Evolutionary conservation across 2,329 filamentous ascomycete genomes (phyloP).

Genomic region (Hypoxylon sp.): DNA sequence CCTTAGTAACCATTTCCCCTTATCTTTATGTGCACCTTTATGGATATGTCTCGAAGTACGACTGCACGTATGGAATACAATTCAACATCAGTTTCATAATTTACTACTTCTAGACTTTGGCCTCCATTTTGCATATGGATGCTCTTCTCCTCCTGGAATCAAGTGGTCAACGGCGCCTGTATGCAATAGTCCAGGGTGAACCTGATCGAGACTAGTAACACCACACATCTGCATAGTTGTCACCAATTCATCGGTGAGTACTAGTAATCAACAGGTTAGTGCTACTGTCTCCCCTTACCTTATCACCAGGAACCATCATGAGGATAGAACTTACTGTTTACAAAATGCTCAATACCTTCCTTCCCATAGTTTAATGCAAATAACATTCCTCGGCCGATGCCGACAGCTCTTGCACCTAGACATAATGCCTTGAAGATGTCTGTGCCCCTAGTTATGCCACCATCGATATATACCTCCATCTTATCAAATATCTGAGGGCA

Average conservation of each 20-base stretch:
- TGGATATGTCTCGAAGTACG: background rate
- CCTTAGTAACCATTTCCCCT: background rate
- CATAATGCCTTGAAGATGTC: slow-evolving; percentile 78
- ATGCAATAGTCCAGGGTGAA: slow-evolving; percentile 74
- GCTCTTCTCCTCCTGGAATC: slow-evolving; percentile 60
- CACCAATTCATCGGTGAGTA: slow-evolving; percentile 73
- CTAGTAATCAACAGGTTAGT: slow-evolving; percentile 50
- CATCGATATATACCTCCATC: slow-evolving; percentile 75
- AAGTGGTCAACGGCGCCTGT: slow-evolving; percentile 65
- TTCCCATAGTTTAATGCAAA: slow-evolving; percentile 74
- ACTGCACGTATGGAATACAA: background rate
- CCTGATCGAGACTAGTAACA: slow-evolving; percentile 71
- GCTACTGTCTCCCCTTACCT: background rate
- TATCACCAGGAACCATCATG: background rate
- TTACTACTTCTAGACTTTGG: slow-evolving; percentile 52
- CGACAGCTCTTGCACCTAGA: slow-evolving; percentile 74
- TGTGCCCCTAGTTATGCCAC: slow-evolving; percentile 74
- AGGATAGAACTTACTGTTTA: slow-evolving; percentile 63
- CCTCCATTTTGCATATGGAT: slow-evolving; percentile 63
- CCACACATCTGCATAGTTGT: slow-evolving; percentile 78
- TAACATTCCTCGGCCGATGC: slow-evolving; percentile 73
- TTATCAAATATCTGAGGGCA: slow-evolving; percentile 72
- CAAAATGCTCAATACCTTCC: slow-evolving; percentile 68
- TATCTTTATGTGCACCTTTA: background rate
- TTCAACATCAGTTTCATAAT: slow-evolving; percentile 43